Evolutionary conservation across 148 eudicot genomes (phyloP).

Genomic region (Vaccinium macrocarpon): DNA sequence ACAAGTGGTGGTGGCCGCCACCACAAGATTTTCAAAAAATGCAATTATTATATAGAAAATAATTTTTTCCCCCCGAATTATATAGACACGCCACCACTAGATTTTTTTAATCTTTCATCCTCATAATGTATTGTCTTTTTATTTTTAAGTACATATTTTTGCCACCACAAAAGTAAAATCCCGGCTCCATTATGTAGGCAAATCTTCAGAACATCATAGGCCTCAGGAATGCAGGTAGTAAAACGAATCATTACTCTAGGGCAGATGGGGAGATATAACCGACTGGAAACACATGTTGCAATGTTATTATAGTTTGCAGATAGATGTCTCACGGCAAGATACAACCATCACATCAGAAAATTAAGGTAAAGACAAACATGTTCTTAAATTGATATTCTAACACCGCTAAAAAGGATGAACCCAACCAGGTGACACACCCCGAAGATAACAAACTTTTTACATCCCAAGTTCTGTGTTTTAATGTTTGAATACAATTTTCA

Average conservation of each 20-base stretch:
- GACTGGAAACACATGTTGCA: neutral
- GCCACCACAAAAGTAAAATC: too few species aligned
- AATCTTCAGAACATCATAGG: constrained; percentile 16
- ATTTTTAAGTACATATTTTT: too few species aligned
- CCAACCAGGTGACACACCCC: neutral
- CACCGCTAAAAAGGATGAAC: neutral
- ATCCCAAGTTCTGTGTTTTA: neutral
- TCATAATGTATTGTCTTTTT: too few species aligned
- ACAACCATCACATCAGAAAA: neutral
- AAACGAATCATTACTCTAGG: neutral
- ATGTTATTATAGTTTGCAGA: neutral
- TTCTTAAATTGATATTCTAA: neutral
- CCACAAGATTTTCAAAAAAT: too few species aligned
- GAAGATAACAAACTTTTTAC: neutral
- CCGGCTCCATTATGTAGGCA: too few species aligned
- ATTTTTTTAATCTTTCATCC: too few species aligned
- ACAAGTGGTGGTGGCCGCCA: too few species aligned
- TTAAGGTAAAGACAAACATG: neutral
- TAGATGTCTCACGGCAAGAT: neutral
- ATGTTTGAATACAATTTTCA: neutral
- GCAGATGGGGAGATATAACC: neutral
- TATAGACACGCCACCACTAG: too few species aligned
- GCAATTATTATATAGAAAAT: too few species aligned
- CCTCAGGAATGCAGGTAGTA: neutral
- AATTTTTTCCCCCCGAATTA: too few species aligned